Evolutionary conservation across 129 eudicot species (phyloP).

Genomic region (Pittosporum tobira): DNA sequence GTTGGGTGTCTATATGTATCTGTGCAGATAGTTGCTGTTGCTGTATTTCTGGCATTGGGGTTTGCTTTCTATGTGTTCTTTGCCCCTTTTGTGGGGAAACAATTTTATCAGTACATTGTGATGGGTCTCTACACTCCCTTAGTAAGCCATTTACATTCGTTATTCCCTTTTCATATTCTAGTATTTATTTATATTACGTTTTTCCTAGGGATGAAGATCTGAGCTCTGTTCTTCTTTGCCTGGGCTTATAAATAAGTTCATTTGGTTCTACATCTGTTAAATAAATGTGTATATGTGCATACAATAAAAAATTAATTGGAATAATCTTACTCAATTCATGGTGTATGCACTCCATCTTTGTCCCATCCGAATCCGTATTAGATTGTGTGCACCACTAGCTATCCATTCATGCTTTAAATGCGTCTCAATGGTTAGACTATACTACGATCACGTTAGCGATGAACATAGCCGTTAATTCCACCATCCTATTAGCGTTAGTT

Average conservation of each 20-base stretch:
- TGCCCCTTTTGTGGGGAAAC: slow-evolving; percentile 97
- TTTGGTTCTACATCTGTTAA: slow-evolving; percentile 16
- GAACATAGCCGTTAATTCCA: too few species aligned
- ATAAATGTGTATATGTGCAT: too few species aligned
- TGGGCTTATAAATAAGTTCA: slow-evolving; percentile 11
- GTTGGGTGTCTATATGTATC: neutral
- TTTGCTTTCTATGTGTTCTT: slow-evolving; percentile 99
- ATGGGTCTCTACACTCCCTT: slow-evolving; percentile 98
- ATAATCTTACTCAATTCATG: too few species aligned
- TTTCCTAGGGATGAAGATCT: slow-evolving; percentile 12
- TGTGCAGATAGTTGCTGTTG: slow-evolving; percentile 91
- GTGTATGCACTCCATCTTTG: too few species aligned
- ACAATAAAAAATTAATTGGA: too few species aligned
- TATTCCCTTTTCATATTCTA: slow-evolving; percentile 1
- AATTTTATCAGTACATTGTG: slow-evolving; percentile 73
- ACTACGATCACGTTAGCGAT: too few species aligned
- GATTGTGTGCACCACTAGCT: too few species aligned
- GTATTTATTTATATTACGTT: neutral
- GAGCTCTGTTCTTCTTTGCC: slow-evolving; percentile 42
- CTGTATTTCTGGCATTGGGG: slow-evolving; percentile 96
- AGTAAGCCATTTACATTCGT: slow-evolving; percentile 36
- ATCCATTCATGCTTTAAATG: too few species aligned
- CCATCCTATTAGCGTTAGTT: too few species aligned
- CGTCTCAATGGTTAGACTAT: too few species aligned
- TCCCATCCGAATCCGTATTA: too few species aligned